Percentiles rank a stretch among this genome's conserved stretches.
Conservation (phyloP, 2,329 filamentous ascomycete genomes). For the Fusarium papillatum region DNA sequence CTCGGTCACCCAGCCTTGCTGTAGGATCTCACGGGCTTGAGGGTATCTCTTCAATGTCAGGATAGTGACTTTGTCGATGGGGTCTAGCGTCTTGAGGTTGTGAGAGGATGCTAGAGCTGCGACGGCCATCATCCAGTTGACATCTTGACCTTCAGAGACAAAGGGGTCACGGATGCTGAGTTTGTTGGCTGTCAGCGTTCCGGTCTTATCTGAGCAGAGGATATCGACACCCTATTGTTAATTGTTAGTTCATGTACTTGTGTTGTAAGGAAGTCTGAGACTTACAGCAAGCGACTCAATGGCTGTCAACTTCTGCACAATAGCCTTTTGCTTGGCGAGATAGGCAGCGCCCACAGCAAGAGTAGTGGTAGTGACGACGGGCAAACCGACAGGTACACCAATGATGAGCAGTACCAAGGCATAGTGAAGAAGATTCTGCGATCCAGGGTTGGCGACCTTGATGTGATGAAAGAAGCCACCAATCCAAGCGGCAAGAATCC, state of each 20-base stretch:
- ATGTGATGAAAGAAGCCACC: conserved; percentile 33
- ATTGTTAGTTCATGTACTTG: background rate
- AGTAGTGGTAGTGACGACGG: conserved; percentile 30
- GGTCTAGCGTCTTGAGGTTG: conserved; percentile 9
- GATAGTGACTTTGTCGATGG: conserved; percentile 32
- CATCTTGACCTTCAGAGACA: conserved; percentile 23
- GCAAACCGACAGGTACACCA: conserved; percentile 30
- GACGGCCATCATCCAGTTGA: conserved; percentile 37
- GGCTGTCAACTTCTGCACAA: conserved; percentile 18
- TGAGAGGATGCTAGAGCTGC: conserved; percentile 25
- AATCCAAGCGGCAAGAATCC: conserved; percentile 26
- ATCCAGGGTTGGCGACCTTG: conserved; percentile 12
- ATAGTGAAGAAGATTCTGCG: conserved; percentile 30
- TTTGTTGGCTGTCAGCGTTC: conserved; percentile 24
- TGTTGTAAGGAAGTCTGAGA: background rate
- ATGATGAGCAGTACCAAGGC: conserved; percentile 31
- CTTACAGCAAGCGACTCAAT: conserved; percentile 25
- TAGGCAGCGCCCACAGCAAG: conserved; percentile 30
- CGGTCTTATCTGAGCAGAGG: conserved; percentile 29
- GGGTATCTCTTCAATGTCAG: conserved; percentile 30
- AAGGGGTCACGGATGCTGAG: conserved; percentile 28
- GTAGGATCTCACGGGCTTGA: conserved; percentile 24
- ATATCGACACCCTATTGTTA: conserved; percentile 15
- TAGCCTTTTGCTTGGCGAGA: conserved; percentile 25
- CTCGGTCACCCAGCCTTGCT: conserved; percentile 23